Evolutionary conservation across 176 grass and related monocot species (phyloP), one percentile per base, ranked within the genome.

Genomic region (Chrysopogon serrulatus): DNA sequence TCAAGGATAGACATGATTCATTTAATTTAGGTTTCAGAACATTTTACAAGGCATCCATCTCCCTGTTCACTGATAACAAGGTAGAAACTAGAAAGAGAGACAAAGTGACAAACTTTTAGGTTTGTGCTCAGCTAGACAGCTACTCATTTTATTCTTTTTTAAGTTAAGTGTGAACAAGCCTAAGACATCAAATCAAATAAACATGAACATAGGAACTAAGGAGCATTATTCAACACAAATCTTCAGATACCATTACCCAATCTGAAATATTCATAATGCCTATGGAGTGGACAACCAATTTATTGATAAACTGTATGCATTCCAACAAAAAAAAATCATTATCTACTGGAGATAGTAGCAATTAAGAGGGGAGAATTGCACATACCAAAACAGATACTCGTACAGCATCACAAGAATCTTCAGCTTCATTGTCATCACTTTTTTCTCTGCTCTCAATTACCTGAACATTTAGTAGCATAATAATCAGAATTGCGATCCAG

Each of bases 391-490:
- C 82, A 77, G 96, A 98, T 74, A 98, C 93, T 84, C 91, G 93
- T 61, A 98, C 96, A 31, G 96, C 93, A 73, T 98, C 96, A 79
- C 88, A 95, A 67, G 83, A 93, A 56, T 95, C 93, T 47, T 79
- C 82, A 15, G 73, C 13, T 27, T 95, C 89, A 62, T 44, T 88
- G 27, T 93, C 90, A 43, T 92, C 93, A 65, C 84, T 64, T 56
- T 89, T 91, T 86, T 93, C 93, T 24, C 89, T 86, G 61, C 96
- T 98, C 74, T 98, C 96, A 80, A 98, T 88, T 83, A 98, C 90
- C 96, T 98, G 80, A 34, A 68, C 56, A 79, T 79, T 62, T 78
- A 83, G 27, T 66, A 23, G 65, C 35, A 36, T 56, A 82, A 78
- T 49, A 60, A 82, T 65, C 31, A n/a, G 84, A 34, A 82, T 23